Base-by-base conservation (phyloP, 352 stramenopile genomes). In the Pythium utonaiense region DNA sequence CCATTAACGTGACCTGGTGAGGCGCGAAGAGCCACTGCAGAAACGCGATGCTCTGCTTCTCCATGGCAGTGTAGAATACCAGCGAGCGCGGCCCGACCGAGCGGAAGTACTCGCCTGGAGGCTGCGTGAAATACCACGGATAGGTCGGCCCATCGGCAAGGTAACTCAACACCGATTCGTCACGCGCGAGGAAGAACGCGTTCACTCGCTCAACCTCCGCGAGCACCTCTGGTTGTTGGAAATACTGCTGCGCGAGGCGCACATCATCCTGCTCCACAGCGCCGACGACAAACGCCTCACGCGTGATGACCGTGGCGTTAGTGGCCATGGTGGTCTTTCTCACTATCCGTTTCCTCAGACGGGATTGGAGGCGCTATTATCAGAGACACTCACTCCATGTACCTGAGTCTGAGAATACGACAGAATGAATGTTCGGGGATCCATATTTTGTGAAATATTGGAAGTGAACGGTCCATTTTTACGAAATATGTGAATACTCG, bases 51-150 rank as follows among this genome's bases (percentile, higher is more conserved):
- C 24, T 45, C 6, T 45, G 17, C 4, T 45, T 45, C 38, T 22
- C 5, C 38, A 45, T 45, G 3, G 38, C 38, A n/a, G 38, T 9
- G 16, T 45, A 5, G 38, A 45, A 45, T 16, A 45, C 24, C 17
- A 45, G 38, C 38, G 38, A 21, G 16, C 17, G 16, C 13, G 38
- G 38, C 16, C 38, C 38, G 17, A 45, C 38, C 5, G 21, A 5
- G 17, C 38, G 38, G 38, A 45, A 24, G 38, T 45, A 45, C 16
- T 65, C 50, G 21, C 42, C 16, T 1, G 49, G 41, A 12, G 50
- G 49, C 7, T 44, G 19, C 2, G 41, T 34, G 41, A 59, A 60
- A 33, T 59, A 65, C 58, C 58, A 65, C 22, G 58, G 50, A 34
- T 65, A 49, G 1, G 21, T n/a, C 5, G 58, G 58, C 2, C 25